Base-by-base conservation (phyloP, 345 rosid genomes). In the Gossypium stocksii region DNA sequence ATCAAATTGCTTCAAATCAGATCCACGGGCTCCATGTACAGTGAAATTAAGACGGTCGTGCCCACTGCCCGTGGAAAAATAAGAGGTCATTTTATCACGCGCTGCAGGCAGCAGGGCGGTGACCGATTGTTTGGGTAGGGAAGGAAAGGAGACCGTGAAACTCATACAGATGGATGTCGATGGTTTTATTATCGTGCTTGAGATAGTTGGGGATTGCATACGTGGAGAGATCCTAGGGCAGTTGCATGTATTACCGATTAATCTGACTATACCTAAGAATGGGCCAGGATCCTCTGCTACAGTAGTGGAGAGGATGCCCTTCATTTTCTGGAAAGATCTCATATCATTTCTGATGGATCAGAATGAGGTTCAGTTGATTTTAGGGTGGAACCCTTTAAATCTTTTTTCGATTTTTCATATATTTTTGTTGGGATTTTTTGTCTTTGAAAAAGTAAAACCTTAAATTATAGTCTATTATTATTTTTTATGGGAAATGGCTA, bases 271-370 rank as follows among this genome's bases (percentile, higher is more conserved):
- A 29, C 34, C 23, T 44, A 4, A 46, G 15, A 46, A 66, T 66
- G 20, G 71, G 59, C 59, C 72, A 51, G 2, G 45, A 49, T 69
- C 59, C 4, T 51, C 72, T 69, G 58, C 58, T 58, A 27, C 15
- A 68, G 22, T 9, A 14, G 41, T 25, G 59, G 44, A 8, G 20
- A 25, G 44, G 20, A 66, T 22, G 38, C 7, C 38, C 34, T 45
- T 45, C 4, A 65, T 19, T 23, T 12, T 13, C 0, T 11, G 23
- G 63, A 58, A 3, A 43, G 5, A 65, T 44, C 12, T 43, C 19
- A 46, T 38, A 66, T 45, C 19, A 9, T 22, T 22, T 25, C 53
- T 22, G 29, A 48, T 2, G 54, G 10, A 45, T 66, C 70, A 6
- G 2, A 66, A 19, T 25, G 44, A 41, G 20, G 19, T 29, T 43